Evolutionary conservation across 2,329 filamentous ascomycete species (phyloP).

Genomic region (Pseudonectria buxi): DNA sequence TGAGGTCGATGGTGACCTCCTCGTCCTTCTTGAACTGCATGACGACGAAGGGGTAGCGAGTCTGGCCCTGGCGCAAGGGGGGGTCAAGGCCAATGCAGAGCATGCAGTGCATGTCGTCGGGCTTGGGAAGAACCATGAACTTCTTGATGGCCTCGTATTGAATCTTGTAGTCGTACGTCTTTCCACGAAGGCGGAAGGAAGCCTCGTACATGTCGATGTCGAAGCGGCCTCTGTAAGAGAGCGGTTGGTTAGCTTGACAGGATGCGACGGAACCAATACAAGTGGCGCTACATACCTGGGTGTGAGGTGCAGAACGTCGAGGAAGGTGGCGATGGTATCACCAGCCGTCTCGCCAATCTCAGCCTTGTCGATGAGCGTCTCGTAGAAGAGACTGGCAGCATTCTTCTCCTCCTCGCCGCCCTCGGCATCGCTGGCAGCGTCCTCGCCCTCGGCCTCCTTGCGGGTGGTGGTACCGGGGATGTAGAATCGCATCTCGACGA

Average conservation of each 20-base stretch:
- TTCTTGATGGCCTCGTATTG: slow-evolving; percentile 98
- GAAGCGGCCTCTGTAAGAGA: slow-evolving; percentile 74
- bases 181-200: slow-evolving; percentile 93
- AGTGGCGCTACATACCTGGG: slow-evolving; percentile 56
- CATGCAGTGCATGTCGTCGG: slow-evolving; percentile 94
- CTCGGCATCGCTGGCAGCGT: slow-evolving; percentile 56
- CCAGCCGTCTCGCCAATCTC: slow-evolving; percentile 99
- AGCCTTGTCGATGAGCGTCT: slow-evolving; percentile 95
- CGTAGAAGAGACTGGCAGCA: slow-evolving; percentile 94
- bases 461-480: slow-evolving; percentile 85
- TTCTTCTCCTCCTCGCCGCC: slow-evolving; percentile 70
- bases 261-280: slow-evolving; percentile 6
- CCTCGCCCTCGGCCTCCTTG: slow-evolving; percentile 61
- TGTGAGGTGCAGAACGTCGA: slow-evolving; percentile 94
- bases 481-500: slow-evolving; percentile 98
- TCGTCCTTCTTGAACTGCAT: slow-evolving; percentile 99
- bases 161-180: slow-evolving; percentile 99
- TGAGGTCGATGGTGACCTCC: slow-evolving; percentile 91
- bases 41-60: slow-evolving; percentile 93
- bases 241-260: slow-evolving; percentile 15
- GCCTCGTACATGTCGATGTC: slow-evolving; percentile 99
- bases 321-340: slow-evolving; percentile 94
- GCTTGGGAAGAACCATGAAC: slow-evolving; percentile 96
- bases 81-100: slow-evolving; percentile 93
- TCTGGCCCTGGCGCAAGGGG: slow-evolving; percentile 92